phyloP scores from a whole-genome alignment of 2,329 filamentous ascomycete genomes.

The Xylaria multiplex region DNA sequence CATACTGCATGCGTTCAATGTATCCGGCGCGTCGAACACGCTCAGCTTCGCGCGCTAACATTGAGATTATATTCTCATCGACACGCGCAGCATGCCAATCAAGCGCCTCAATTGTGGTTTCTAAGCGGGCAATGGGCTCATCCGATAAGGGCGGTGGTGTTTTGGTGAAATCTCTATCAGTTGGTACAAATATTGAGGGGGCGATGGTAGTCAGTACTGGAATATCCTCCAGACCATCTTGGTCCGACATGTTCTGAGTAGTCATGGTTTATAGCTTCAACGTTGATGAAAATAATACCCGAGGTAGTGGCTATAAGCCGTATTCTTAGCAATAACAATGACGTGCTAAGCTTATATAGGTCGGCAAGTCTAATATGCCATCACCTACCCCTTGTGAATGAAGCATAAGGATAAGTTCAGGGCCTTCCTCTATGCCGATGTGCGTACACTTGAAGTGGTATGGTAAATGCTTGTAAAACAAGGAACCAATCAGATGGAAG shows the following conservation, averaged over 20 bases:
- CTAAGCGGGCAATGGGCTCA: conserved; percentile 33
- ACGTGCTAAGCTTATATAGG: background rate
- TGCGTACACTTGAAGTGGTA: background rate
- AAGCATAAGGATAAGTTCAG: background rate
- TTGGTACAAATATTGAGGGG: conserved; percentile 45
- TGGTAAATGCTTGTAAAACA: background rate
- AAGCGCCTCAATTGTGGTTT: conserved; percentile 36
- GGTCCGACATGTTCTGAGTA: conserved; percentile 4
- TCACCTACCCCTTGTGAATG: background rate
- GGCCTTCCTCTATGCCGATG: background rate
- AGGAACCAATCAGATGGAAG: background rate
- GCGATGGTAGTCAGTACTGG: conserved; percentile 38
- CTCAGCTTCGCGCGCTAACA: conserved; percentile 37
- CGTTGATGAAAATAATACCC: background rate
- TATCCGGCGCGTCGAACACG: conserved; percentile 27
- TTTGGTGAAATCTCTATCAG: conserved; percentile 44
- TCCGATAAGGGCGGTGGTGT: conserved; percentile 40
- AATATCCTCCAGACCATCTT: conserved; percentile 37
- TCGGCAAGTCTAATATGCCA: background rate
- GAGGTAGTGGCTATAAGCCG: background rate
- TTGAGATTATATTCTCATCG: conserved; percentile 42
- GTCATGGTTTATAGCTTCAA: conserved; percentile 18
- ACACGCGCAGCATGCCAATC: conserved; percentile 44
- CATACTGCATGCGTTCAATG: conserved; percentile 21
- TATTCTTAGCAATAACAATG: background rate